These are phyloP conservation scores for Chlamydomonas applanata DNA, from an alignment of 139 green algal species.

Conservation along the genomic window DNA sequence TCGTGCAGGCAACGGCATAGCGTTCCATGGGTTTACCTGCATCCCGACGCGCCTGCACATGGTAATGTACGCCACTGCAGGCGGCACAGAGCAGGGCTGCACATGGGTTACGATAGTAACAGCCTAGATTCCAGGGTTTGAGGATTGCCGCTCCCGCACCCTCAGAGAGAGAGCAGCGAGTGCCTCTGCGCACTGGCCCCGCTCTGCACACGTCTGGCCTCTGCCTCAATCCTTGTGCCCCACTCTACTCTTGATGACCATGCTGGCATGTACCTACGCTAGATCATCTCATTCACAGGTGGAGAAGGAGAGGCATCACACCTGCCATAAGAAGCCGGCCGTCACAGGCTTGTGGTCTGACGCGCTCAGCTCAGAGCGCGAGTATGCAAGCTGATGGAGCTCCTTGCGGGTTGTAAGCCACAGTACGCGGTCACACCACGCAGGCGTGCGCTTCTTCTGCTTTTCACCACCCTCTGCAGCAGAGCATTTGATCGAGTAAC, in stretches of 20 bases:
- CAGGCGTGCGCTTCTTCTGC: constrained; percentile 73
- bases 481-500: neutral
- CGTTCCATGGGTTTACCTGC: neutral
- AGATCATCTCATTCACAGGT: no score
- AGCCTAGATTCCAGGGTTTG: no score
- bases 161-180: no score
- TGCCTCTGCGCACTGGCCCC: no score
- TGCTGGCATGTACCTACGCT: neutral
- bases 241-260: no score
- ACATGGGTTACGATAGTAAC: no score
- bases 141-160: no score
- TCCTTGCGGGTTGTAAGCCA: constrained; percentile 31
- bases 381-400: constrained; percentile 65
- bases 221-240: neutral
- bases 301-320: no score
- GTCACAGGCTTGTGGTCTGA: constrained; percentile 77
- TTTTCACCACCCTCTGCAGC: constrained; percentile 20
- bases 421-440: constrained; percentile 82
- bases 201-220: neutral
- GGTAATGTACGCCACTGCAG: neutral
- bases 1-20: neutral
- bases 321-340: constrained; percentile 52
- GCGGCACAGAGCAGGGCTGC: no score
- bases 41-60: neutral
- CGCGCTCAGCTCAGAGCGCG: constrained; percentile 35